Evolutionary conservation across 2,329 filamentous ascomycete genomes (phyloP), one percentile per base, ranked within the genome.

Genomic region (Decorospora gaudefroyi): DNA sequence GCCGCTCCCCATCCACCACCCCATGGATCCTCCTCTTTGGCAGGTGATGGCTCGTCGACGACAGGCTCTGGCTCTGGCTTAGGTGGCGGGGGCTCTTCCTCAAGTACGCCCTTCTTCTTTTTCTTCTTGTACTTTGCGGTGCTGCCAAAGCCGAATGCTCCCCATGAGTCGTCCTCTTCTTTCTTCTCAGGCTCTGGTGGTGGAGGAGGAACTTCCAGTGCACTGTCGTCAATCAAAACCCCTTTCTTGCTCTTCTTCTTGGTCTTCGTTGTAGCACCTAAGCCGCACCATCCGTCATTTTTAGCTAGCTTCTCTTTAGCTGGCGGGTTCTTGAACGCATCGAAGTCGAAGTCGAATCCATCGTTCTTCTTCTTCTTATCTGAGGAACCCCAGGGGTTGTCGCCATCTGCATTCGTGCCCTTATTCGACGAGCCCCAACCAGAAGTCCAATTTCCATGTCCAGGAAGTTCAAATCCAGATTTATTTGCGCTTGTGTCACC

Each of bases 181-280:
- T 62, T 59, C 42, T 63, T 59, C n/a, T 59, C 60, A 27, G 61
- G 53, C 30, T 51, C 49, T 7, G 61, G 52, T 4, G 33, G 49
- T 27, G 57, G 44, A 8, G 46, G 34, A n/a, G 62, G 62, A 6
- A 56, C 57, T 4, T 55, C 54, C 13, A 53, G 55, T 12, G 51
- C 35, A 26, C 49, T 39, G 12, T 65, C 63, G 15, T 72, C 68
- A 18, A 68, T 55, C 38, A 71, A 17, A 19, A 57, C 51, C 7
- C 59, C 62, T 34, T 64, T 66, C 49, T 68, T 67, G 32, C 61
- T 65, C 38, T 66, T 62, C 55, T 74, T 74, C 56, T 76, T 77
- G 39, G 71, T 67, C 53, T 75, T 74, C 39, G 74, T 74, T 45
- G 71, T 21, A 27, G 57, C 45, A 42, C 60, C 46, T 42, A 66